Evolutionary conservation across 2,329 filamentous ascomycete species (phyloP), one percentile per base, ranked within the genome.

Genomic region (Parastagonospora avenae): DNA sequence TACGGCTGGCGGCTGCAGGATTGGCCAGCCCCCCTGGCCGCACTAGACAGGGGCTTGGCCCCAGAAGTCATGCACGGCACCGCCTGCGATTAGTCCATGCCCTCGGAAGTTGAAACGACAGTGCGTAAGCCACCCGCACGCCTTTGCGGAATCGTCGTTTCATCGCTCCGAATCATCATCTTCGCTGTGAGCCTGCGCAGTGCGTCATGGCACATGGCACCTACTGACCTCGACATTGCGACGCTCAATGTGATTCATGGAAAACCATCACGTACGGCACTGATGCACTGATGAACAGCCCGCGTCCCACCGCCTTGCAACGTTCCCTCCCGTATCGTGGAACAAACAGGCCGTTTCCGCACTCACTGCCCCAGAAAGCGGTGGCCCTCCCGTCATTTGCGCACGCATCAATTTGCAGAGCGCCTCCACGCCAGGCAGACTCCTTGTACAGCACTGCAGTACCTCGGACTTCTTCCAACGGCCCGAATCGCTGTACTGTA

Each of bases 161-260:
- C 62, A 65, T 52, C 42, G 50, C 55, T 61, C 59, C 59, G 55
- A 55, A 48, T 53, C 28, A 54, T 51, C 50, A 46, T 48, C 46
- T 51, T 29, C 27, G 14, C 39, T 32, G 24, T 38, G 42, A 49
- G 33, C 28, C 39, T 47, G 32, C 16, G 32, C 27, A 31, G 40
- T 57, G 58, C 60, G 54, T 56, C 60, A 57, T 61, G 42, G 41
- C 28, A 28, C 60, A 57, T 61, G 42, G 41, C 28, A 28, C 31
- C 11, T 12, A 32, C 33, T 33, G 35, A 15, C 35, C 41, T 44
- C 10, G 16, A 41, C 14, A 42, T 49, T 46, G 38, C 45, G 37
- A 41, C 31, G 37, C 42, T 40, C 29, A 16, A 11, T 30, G 4
- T 32, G 30, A 43, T 32, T 43, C 41, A 32, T 27, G 41, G 30